Base-by-base conservation (phyloP, 257 asterid species). In the Perilla frutescens region DNA sequence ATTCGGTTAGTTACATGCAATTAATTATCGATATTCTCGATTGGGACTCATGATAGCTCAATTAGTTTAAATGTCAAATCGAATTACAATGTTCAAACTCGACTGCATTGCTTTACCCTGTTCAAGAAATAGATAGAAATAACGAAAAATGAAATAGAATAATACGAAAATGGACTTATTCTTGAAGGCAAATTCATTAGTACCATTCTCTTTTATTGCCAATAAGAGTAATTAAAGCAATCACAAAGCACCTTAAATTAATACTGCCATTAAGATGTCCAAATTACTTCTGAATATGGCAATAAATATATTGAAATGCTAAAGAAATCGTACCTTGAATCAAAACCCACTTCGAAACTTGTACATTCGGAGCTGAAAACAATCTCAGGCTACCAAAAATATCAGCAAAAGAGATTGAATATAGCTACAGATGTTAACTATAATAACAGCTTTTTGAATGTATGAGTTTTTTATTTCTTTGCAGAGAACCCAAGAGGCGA, bases 361-460 rank as follows among this genome's bases (percentile, higher is more conserved):
- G n/a, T 51, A 7, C 65, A 53, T 50, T 15, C 1, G 60, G 51
- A 71, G 36, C 63, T 61, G 69, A 57, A 69, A 66, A 41, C 49
- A 50, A 13, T 62, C 62, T 65, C 26, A 58, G 41, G 51, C 47
- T 11, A 9, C 32, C 41, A 41, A 55, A 7, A 60, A 10, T 20
- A 54, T 29, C 15, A 12, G 20, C 29, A 20, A 40, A 37, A 14
- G 9, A 14, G 9, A 39, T 12, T 39, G 29, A 9, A 29, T 26
- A 72, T 9, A 57, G 70, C 3, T 11, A 56, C 2, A 43, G 50
- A 8, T 2, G 59, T 14, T 51, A 82, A 79, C 79, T 62, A 31
- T 20, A 75, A 41, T 68, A 72, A 68, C 81, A 67, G 83, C 61
- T 67, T 79, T 82, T 70, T 41, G 60, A 71, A 79, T 39, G 71